Conservation (phyloP, 2,329 filamentous ascomycete species). For the Alternaria triticimaculans region DNA sequence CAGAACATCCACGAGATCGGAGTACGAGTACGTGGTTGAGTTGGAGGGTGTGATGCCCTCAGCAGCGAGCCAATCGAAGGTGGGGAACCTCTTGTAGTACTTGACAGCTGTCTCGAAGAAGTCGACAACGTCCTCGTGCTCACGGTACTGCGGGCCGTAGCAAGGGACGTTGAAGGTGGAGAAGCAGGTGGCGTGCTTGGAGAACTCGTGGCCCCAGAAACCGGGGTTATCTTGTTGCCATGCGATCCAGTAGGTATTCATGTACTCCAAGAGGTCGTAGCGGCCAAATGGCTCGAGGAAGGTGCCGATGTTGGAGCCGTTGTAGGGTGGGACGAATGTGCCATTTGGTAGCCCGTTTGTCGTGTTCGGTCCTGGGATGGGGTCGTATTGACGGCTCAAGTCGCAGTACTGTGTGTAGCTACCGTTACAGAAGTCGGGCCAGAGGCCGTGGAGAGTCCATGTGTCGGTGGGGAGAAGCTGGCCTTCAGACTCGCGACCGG, state of each 20-base stretch:
- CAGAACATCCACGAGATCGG: conserved; percentile 60
- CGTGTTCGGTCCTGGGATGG: conserved; percentile 66
- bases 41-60: conserved; percentile 65
- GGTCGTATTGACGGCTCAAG: conserved; percentile 69
- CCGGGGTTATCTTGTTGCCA: conserved; percentile 62
- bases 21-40: conserved; percentile 62
- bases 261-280: conserved; percentile 67
- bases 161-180: conserved; percentile 70
- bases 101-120: conserved; percentile 67
- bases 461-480: conserved; percentile 64
- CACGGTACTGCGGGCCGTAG: conserved; percentile 64
- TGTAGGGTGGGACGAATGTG: conserved; percentile 63
- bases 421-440: conserved; percentile 57
- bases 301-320: conserved; percentile 62
- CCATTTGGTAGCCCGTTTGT: conserved; percentile 64
- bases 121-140: conserved; percentile 67
- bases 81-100: conserved; percentile 66
- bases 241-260: conserved; percentile 71
- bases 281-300: conserved; percentile 66
- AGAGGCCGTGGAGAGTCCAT: conserved; percentile 65
- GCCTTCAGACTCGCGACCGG: conserved; percentile 63
- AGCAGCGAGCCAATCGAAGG: conserved; percentile 65
- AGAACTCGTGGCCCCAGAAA: conserved; percentile 73
- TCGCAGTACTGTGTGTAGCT: conserved; percentile 73
- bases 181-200: conserved; percentile 72